Evolutionary conservation across 208 protist species (phyloP).

Genomic region (Crithidia expoeki): DNA sequence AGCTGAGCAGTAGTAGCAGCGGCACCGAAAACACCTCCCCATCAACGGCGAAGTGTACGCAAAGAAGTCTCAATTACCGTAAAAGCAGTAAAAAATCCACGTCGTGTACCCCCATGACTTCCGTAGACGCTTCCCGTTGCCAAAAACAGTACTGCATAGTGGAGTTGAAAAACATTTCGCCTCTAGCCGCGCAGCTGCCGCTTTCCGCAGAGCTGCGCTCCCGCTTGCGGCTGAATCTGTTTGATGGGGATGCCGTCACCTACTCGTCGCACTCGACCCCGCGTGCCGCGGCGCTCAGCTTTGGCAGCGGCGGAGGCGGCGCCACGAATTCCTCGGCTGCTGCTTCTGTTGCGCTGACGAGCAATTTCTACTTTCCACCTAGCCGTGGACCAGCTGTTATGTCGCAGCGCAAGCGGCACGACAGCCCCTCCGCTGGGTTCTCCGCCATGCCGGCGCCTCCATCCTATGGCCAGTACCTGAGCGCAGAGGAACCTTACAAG

Average conservation of each 20-base stretch:
- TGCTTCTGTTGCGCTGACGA: background rate
- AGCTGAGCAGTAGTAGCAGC: background rate
- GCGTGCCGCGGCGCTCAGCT: background rate
- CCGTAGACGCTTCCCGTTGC: background rate
- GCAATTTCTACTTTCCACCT: constrained; percentile 10
- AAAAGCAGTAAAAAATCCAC: background rate
- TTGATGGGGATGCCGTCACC: constrained; percentile 26
- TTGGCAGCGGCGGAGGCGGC: background rate
- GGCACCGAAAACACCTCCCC: background rate
- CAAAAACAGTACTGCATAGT: constrained; percentile 16
- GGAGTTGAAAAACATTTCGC: constrained; percentile 18
- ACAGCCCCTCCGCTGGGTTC: background rate
- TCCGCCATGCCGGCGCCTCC: background rate
- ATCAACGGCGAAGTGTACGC: no score
- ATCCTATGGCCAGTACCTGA: constrained; percentile 22
- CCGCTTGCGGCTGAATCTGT: constrained; percentile 27
- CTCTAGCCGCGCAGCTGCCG: constrained; percentile 29
- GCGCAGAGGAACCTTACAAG: constrained; percentile 12
- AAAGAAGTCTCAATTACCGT: background rate
- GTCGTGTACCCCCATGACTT: background rate
- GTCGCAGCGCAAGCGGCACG: background rate
- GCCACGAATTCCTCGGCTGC: background rate
- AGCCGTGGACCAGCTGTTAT: background rate
- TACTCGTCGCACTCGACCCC: constrained; percentile 41
- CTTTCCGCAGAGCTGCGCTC: constrained; percentile 38